These are phyloP conservation scores for Ophiocordyceps robertsii DNA, from an alignment of 2,329 filamentous ascomycete species.

Conservation along the genomic window DNA sequence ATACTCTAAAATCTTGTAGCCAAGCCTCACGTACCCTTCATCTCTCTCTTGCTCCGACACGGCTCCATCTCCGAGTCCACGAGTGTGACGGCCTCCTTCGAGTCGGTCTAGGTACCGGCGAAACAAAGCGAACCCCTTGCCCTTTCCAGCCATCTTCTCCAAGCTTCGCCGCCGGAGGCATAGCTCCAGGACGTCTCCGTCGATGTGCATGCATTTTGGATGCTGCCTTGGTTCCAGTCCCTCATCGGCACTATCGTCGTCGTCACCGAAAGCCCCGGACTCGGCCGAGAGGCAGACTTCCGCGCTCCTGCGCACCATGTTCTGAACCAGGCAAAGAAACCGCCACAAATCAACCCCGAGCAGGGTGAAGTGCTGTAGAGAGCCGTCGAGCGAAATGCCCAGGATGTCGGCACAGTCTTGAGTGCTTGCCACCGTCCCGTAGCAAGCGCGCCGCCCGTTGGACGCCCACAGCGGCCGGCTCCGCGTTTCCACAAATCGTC, in stretches of 20 bases:
- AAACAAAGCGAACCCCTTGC: constrained; percentile 25
- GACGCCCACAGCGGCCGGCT: constrained; percentile 39
- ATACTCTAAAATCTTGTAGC: constrained; percentile 41
- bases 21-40: constrained; percentile 29
- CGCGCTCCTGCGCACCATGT: constrained; percentile 40
- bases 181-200: constrained; percentile 50
- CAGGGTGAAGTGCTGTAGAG: constrained; percentile 55
- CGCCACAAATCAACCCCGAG: constrained; percentile 49
- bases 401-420: constrained; percentile 38
- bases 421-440: constrained; percentile 28
- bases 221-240: constrained; percentile 22
- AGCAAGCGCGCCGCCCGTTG: constrained; percentile 18
- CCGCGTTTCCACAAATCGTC: constrained; percentile 38
- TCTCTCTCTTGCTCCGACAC: constrained; percentile 9
- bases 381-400: constrained; percentile 56
- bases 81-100: constrained; percentile 29
- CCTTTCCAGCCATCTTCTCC: constrained; percentile 24
- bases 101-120: constrained; percentile 34
- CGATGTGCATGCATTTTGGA: constrained; percentile 45
- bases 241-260: constrained; percentile 7
- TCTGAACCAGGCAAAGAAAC: constrained; percentile 61
- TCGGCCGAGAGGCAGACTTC: constrained; percentile 27
- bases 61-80: constrained; percentile 12
- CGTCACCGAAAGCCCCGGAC: not conserved
- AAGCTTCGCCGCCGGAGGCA: constrained; percentile 34